Conservation (phyloP, 345 rosid genomes). For the Acer campestre region DNA sequence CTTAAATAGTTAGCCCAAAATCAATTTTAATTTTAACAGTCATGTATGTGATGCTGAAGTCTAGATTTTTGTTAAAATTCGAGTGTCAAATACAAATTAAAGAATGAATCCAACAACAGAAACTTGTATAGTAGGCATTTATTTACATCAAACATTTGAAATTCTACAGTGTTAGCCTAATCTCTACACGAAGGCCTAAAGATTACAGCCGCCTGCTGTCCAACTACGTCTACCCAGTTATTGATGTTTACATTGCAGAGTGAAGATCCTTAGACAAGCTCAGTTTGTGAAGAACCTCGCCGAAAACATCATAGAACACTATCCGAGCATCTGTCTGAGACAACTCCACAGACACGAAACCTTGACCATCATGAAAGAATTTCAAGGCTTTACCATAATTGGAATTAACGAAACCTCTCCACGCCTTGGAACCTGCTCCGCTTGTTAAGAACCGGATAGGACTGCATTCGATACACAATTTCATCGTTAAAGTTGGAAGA, state of each 20-base stretch:
- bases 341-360: conserved; percentile 64
- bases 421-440: conserved; percentile 87
- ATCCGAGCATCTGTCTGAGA: conserved; percentile 30
- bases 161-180: background rate
- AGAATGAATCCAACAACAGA: too few species aligned
- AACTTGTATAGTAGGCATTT: too few species aligned
- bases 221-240: too few species aligned
- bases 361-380: conserved; percentile 81
- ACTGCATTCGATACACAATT: conserved; percentile 28
- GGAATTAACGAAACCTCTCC: conserved; percentile 58
- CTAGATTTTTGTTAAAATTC: too few species aligned
- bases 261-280: conserved; percentile 12
- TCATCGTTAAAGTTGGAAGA: too few species aligned
- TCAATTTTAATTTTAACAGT: too few species aligned
- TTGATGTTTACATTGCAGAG: background rate
- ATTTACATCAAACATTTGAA: background rate
- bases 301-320: conserved; percentile 50
- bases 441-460: conserved; percentile 66
- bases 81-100: too few species aligned
- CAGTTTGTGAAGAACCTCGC: conserved; percentile 54
- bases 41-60: too few species aligned
- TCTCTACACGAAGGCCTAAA: background rate
- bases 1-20: too few species aligned
- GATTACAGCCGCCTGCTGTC: background rate
- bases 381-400: conserved; percentile 23